A percentile compares a stretch with the other conserved stretches of the same genome.
Evolutionary conservation across 108 stramenopile genomes (phyloP).

Genomic region (Cyclotella kingstonii): DNA sequence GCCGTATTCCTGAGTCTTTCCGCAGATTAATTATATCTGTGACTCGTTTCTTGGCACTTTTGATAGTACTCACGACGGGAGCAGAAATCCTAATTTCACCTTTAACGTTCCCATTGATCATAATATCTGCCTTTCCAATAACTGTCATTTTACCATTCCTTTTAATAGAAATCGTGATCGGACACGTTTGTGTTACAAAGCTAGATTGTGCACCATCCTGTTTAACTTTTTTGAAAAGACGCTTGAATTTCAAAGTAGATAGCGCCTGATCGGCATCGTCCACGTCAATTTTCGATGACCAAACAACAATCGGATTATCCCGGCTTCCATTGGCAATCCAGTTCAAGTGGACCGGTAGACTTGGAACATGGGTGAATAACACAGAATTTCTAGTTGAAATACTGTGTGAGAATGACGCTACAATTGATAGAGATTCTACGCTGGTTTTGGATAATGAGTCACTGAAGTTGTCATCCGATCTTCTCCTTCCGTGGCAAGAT

Average conservation of each 20-base stretch:
- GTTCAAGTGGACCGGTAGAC: conserved; percentile 8
- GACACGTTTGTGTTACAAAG: conserved; percentile 29
- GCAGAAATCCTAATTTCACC: conserved; percentile 9
- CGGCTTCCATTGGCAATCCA: not conserved
- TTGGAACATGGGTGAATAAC: conserved; percentile 34
- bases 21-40: not conserved
- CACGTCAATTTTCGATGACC: conserved; percentile 7
- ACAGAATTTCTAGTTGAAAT: conserved; percentile 2
- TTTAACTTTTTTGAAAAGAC: conserved; percentile 7
- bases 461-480: not conserved
- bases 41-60: not conserved
- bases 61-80: conserved; percentile 3
- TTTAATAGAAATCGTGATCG: conserved; percentile 21
- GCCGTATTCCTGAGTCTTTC: conserved; percentile 1
- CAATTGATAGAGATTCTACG: conserved; percentile 8
- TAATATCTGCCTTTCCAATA: conserved; percentile 10
- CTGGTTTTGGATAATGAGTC: not conserved
- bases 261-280: conserved; percentile 12
- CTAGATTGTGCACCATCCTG: not conserved
- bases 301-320: conserved; percentile 8
- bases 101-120: conserved; percentile 23
- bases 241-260: conserved; percentile 24
- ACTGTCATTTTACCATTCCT: conserved; percentile 15
- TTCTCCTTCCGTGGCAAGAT: not conserved
- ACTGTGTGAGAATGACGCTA: conserved; percentile 25